Percentiles rank a stretch among this genome's conserved stretches.
phyloP scores from a whole-genome alignment of 345 rosid genomes.

The Eucalyptus brandiana region DNA sequence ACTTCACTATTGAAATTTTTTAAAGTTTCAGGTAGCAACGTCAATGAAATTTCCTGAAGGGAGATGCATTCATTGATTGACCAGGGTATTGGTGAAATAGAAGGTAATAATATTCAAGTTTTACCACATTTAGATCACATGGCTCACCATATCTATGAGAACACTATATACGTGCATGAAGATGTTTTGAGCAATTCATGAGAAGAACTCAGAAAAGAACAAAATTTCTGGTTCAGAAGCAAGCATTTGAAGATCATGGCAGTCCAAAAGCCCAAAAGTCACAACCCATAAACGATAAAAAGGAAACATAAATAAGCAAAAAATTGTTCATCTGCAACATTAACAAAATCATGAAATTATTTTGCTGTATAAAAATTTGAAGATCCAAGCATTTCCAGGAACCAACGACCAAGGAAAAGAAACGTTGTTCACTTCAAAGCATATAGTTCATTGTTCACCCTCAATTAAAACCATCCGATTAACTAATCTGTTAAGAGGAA shows the following conservation, averaged over 20 bases:
- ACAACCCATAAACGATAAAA: neutral
- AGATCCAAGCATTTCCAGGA: neutral
- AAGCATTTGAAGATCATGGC: neutral
- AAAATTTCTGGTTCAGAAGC: neutral
- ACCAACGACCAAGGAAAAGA: neutral
- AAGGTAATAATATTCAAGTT: neutral
- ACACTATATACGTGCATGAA: neutral
- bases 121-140: neutral
- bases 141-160: neutral
- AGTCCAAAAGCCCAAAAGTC: neutral
- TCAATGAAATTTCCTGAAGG: neutral
- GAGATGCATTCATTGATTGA: neutral
- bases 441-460: neutral
- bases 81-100: neutral
- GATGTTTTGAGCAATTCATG: neutral
- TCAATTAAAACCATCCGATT: neutral
- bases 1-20: neutral
- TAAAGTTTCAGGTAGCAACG: neutral
- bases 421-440: neutral
- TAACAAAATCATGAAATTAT: neutral
- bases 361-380: neutral
- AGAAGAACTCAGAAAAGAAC: neutral
- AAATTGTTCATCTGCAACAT: neutral
- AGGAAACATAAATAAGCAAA: neutral
- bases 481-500: neutral